These are phyloP conservation scores for Hippophae rhamnoides DNA, from an alignment of 306 rosid genomes.

Conservation along the genomic window DNA sequence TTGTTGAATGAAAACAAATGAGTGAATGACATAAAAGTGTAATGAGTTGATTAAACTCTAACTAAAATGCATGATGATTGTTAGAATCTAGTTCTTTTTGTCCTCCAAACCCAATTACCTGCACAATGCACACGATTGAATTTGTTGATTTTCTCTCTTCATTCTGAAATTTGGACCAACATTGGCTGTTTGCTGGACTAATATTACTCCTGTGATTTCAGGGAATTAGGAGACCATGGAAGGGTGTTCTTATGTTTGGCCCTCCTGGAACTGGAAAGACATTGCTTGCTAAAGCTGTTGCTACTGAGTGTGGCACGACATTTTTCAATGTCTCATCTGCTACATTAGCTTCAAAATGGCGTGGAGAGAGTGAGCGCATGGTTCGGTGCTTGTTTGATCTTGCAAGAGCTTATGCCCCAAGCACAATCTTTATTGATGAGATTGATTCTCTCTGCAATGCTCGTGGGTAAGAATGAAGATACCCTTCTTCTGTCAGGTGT, in stretches of 20 bases:
- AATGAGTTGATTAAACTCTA: too few relatives aligned
- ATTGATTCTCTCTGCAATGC: slow-evolving; percentile 97
- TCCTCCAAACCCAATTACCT: too few relatives aligned
- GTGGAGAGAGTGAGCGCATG: slow-evolving; percentile 99
- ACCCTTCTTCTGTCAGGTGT: not conserved
- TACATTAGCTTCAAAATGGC: slow-evolving; percentile 98
- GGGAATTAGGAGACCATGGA: slow-evolving; percentile 99
- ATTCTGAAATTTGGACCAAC: slow-evolving; percentile 6
- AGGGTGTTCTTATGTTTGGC: slow-evolving; percentile 99
- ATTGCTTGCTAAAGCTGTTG: slow-evolving; percentile 96
- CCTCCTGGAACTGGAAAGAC: slow-evolving; percentile 99
- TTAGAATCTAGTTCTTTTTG: too few relatives aligned
- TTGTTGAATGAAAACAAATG: too few relatives aligned
- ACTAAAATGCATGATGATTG: too few relatives aligned
- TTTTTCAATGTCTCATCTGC: slow-evolving; percentile 97
- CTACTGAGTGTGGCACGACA: slow-evolving; percentile 97
- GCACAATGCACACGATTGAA: not conserved
- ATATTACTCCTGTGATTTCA: slow-evolving; percentile 30
- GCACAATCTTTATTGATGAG: slow-evolving; percentile 96
- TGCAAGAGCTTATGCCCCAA: slow-evolving; percentile 98
- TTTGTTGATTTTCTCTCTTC: slow-evolving; percentile 2
- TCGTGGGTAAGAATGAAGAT: slow-evolving; percentile 56
- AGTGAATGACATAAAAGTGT: too few relatives aligned
- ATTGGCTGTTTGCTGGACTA: slow-evolving; percentile 7
- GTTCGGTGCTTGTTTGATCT: slow-evolving; percentile 96